Evolutionary conservation across 495 filamentous ascomycete species (phyloP), one percentile per base, ranked within the genome.

Genomic region (Aspergillus affinis): DNA sequence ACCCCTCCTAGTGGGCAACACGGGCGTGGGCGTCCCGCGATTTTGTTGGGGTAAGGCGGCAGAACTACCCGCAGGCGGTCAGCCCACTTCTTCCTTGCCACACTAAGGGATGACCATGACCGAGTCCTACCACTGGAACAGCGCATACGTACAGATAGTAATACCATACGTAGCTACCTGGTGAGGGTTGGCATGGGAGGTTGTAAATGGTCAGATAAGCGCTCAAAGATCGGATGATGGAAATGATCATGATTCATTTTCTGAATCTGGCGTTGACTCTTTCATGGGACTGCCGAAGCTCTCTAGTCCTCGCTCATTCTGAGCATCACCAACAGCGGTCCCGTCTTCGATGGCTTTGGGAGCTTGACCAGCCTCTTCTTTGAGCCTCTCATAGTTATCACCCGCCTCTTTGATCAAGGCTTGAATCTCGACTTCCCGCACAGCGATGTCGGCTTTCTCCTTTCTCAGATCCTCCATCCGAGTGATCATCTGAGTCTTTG

Each of bases 351-450:
- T 63, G 2, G 66, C 59, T 4, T 64, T 67, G 0, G 68, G 65
- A 8, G 65, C 70, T 57, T 78, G 67, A 1, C 80, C 85, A 41
- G 78, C 81, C 67, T 88, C 85, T 19, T 68, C 65, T 56, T 79
- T 82, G 51, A 85, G 68, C 61, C 76, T 82, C 70, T 88, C 84
- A 72, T 92, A 96, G 58, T 88, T 84, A 53, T 90, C 90, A 0
- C 90, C 91, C 0, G 92, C 89, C 69, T 95, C 89, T 68, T 88
- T 88, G 55, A 98, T 78, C 58, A 93, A 75, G 29, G 79, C 80
- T 74, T 97, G 92, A 6, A 97, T 88, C 75, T 93, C 90, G 19
- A 82, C 83, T 74, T 97, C 89, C 41, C 91, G 78, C 49, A 81
- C 73, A n/a, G 81, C 72, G 58, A 96, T 91, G 41, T 90, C 85